Percentiles rank a stretch among this genome's conserved stretches.
Evolutionary conservation across 192 early-diverging fungal genomes (phyloP).

Genomic region (Backusella macrospora): DNA sequence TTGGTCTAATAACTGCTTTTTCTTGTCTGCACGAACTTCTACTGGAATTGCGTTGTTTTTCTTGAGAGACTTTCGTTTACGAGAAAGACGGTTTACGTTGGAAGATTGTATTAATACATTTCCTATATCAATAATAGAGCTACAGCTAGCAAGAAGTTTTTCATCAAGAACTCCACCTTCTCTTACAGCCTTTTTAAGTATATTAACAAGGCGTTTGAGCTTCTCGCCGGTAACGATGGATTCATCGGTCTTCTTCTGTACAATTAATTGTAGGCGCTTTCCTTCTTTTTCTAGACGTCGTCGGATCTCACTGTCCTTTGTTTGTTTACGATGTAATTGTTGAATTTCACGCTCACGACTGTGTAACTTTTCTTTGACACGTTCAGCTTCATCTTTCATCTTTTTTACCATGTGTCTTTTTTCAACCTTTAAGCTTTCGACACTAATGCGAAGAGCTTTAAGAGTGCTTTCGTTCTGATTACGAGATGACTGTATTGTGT

Average conservation of each 20-base stretch:
- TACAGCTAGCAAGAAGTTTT: constrained; percentile 30
- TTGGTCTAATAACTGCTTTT: constrained; percentile 52
- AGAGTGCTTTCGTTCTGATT: constrained; percentile 63
- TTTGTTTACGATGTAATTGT: constrained; percentile 55
- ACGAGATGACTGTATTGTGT: constrained; percentile 46
- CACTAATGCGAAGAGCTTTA: constrained; percentile 61
- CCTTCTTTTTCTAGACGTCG: constrained; percentile 53
- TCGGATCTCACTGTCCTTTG: constrained; percentile 44
- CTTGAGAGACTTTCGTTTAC: not conserved
- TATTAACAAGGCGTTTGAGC: constrained; percentile 45
- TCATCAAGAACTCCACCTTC: constrained; percentile 33
- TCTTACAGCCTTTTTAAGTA: constrained; percentile 48
- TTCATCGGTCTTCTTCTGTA: constrained; percentile 62
- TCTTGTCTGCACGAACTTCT: constrained; percentile 42
- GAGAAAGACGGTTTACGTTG: constrained; percentile 19
- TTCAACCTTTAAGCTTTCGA: constrained; percentile 72
- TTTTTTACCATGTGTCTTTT: constrained; percentile 75
- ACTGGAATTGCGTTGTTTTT: not conserved
- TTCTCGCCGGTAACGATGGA: constrained; percentile 40
- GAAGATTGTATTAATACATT: constrained; percentile 27
- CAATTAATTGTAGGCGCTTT: constrained; percentile 52
- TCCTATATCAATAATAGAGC: constrained; percentile 29
- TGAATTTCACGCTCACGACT: constrained; percentile 61
- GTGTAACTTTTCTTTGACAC: constrained; percentile 59
- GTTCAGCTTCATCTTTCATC: constrained; percentile 68